Conservation (phyloP, 768 basidiomycete genomes). For the Dioszegia aurantiaca region DNA sequence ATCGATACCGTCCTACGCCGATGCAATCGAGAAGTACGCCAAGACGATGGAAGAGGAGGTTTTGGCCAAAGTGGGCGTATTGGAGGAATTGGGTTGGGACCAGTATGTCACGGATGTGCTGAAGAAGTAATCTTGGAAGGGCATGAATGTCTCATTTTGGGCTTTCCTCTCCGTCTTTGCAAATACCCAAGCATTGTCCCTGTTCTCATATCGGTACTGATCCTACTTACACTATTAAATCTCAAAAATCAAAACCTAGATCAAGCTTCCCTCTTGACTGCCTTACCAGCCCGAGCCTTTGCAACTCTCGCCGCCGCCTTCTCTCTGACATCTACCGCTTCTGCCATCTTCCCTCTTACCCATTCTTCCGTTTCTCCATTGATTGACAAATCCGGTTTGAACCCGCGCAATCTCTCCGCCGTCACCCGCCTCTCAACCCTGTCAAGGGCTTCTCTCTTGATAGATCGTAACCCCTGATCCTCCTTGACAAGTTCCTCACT, state of each 20-base stretch:
- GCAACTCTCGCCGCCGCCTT: too few species aligned
- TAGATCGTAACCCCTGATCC: too few species aligned
- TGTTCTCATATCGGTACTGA: too few species aligned
- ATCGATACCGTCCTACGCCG: slow-evolving; percentile 65
- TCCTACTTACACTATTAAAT: too few species aligned
- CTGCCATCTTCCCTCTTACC: slow-evolving; percentile 10
- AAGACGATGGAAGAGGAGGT: slow-evolving; percentile 70
- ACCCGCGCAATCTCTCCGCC: slow-evolving; percentile 12
- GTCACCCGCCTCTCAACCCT: neutral
- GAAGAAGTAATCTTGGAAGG: slow-evolving; percentile 45
- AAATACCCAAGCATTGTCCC: too few species aligned
- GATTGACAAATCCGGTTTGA: slow-evolving; percentile 17
- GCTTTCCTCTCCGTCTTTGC: too few species aligned
- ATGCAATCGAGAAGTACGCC: slow-evolving; percentile 72
- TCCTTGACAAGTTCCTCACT: too few species aligned
- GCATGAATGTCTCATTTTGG: too few species aligned
- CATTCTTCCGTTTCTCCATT: slow-evolving; percentile 14
- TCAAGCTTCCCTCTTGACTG: too few species aligned
- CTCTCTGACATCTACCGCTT: neutral
- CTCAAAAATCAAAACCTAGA: too few species aligned
- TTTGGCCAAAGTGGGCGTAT: slow-evolving; percentile 68
- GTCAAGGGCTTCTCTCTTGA: neutral
- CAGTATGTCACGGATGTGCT: slow-evolving; percentile 59
- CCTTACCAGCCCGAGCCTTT: neutral
- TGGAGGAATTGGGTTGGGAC: slow-evolving; percentile 83